phyloP scores from a whole-genome alignment of 1,284 basidiomycete genomes.

The Cutaneotrichosporon sp. region DNA sequence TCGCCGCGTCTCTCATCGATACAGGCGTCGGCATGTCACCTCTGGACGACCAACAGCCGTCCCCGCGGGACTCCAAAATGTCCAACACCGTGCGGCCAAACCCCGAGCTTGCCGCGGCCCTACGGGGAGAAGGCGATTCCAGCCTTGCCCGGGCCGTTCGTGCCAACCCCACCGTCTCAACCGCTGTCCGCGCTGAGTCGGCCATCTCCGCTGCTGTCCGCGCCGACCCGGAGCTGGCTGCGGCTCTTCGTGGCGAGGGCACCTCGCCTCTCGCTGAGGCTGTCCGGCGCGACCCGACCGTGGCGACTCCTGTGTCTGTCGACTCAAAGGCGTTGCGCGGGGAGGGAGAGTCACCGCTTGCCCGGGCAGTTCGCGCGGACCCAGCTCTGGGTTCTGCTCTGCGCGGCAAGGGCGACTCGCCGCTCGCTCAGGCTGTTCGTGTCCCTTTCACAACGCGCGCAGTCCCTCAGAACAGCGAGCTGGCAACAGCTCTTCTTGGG shows the following conservation, averaged over 20 bases:
- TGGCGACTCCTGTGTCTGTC: neutral
- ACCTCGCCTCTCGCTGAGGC: neutral
- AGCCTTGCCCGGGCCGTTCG: constrained; percentile 3
- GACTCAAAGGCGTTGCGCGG: neutral
- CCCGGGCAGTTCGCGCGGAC: constrained; percentile 2
- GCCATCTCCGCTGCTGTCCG: constrained; percentile 3
- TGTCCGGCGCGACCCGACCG: neutral
- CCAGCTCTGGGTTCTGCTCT: neutral
- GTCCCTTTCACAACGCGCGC: neutral
- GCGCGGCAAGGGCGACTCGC: constrained; percentile 4
- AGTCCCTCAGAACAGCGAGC: neutral
- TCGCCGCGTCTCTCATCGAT: neutral
- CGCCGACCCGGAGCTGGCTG: constrained; percentile 7
- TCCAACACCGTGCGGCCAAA: constrained; percentile 1
- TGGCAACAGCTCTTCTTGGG: neutral
- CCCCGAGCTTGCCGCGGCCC: constrained; percentile 2
- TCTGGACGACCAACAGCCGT: neutral
- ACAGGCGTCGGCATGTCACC: neutral
- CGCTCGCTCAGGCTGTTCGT: neutral
- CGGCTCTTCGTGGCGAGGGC: constrained; percentile 5
- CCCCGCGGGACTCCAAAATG: neutral
- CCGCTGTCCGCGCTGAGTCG: constrained; percentile 1
- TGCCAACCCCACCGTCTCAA: constrained; percentile 3
- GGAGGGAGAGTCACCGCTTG: constrained; percentile 2
- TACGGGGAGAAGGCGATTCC: constrained; percentile 3